Evolutionary conservation across 2,329 filamentous ascomycete genomes (phyloP), one percentile per base, ranked within the genome.

Genomic region (Colletotrichum echinochloae): DNA sequence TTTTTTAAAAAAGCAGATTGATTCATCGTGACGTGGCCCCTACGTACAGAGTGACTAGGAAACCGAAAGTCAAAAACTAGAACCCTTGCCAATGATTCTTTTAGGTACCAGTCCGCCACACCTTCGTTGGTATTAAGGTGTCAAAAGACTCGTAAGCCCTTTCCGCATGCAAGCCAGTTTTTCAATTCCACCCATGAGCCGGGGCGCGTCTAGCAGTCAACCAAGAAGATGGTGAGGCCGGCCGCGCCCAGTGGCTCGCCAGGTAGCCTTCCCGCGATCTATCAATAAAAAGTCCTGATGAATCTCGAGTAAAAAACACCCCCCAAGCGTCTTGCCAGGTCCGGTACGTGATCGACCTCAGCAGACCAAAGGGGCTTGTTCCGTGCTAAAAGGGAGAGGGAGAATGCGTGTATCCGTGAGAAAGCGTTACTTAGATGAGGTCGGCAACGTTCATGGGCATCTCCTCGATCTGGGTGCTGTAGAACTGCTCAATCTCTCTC

Each of bases 381-480:
- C 56, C 57, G 68, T 68, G 57, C 61, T 56, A 71, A 71, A 68
- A 48, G 56, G 35, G 35, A 39, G 60, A 52, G 70, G 55, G 57
- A 73, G 56, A 61, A 66, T 46, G 60, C 66, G 70, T 72, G 39
- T 59, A 60, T 65, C 60, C 66, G 62, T 64, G 37, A 72, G 33
- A 55, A 55, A 60, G 41, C 49, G 66, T 57, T 62, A 60, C 66
- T 90, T 91, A 92, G 83, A 92, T 92, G 77, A 92, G 89, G 78
- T 92, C 90, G 77, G 90, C 90, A 78, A 92, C 90, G 84, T 92
- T 92, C 96, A 99, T 98, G 81, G 96, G 96, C 96, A 99, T 99
- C 90, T 99, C 96, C 87, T 99, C 96, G 77, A 99, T 98, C 88
- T 99, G 96, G 84, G 96, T 99, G 90, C 94, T 97, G 92, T 99